Base-by-base conservation (phyloP, 2,329 filamentous ascomycete genomes). In the Penicillium sp. region DNA sequence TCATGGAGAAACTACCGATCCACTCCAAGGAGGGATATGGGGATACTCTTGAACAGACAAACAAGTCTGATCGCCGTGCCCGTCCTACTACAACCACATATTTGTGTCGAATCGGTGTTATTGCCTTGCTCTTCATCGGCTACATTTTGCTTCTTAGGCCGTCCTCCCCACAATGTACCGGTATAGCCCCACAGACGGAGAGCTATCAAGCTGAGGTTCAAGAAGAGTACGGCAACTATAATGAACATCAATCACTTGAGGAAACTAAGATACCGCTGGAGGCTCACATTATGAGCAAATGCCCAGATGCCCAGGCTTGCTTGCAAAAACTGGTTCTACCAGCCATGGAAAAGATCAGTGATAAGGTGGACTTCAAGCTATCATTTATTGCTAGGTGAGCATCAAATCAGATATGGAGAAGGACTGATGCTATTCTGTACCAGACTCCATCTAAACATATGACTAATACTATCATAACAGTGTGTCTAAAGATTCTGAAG, bases 281-380 rank as follows among this genome's bases (percentile, higher is more conserved):
- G 73, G 90, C 91, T 54, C 93, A 97, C 73, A 94, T 97, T 66
- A 99, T 97, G 88, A 90, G 87, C 77, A 97, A 97, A 81, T 99
- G 94, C 69, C 92, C 93, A 0, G 94, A 99, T 74, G 92, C 94
- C 2, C 83, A 82, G 72, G 88, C 90, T 69, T 97, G 93, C 68
- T 79, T 99, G 20, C 84, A 85, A 59, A 79, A 92, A 57, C 77
- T 99, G 65, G 82, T 99, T 24, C 77, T 97, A 16, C 94, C 94
- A 1, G 83, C 87, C 22, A 97, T 99, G 92, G 85, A 91, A 73
- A 83, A 85, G 56, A 83, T 92, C 37, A 81, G 85, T 59, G 84
- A 90, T 61, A 94, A 95, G 73, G 91, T 97, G 59, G 87, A 96
- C 79, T 97, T 99, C 73, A 88, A 83, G 31, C 81, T 97, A 57